Evolutionary conservation across 805 yeast species (phyloP).

Genomic region (Hanseniaspora valbyensis): DNA sequence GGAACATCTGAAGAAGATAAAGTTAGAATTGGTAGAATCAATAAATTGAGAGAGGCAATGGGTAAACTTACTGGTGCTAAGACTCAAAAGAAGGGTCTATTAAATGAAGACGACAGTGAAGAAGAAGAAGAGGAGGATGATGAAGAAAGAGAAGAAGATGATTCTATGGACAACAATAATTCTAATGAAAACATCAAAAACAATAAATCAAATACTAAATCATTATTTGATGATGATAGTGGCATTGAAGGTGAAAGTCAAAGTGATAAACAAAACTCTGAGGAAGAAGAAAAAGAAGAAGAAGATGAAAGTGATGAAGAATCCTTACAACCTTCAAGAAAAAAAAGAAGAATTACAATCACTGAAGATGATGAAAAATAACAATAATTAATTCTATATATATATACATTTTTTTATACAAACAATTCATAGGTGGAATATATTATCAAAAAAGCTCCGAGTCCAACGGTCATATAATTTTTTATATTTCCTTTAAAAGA

Average conservation of each 20-base stretch:
- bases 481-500: slow-evolving; percentile 40
- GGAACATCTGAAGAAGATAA: neutral
- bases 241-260: too few species aligned
- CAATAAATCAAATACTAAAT: neutral
- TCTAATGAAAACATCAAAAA: slow-evolving; percentile 9
- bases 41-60: neutral
- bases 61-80: neutral
- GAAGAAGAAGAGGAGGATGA: neutral
- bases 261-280: neutral
- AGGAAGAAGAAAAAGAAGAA: slow-evolving; percentile 15
- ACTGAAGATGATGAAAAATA: neutral
- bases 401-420: slow-evolving; percentile 34
- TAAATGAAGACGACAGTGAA: slow-evolving; percentile 1
- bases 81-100: neutral
- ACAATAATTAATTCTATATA: neutral
- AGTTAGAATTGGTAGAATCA: neutral
- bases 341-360: neutral
- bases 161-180: too few species aligned
- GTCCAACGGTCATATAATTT: slow-evolving; percentile 47
- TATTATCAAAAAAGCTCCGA: slow-evolving; percentile 70
- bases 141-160: neutral
- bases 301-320: neutral
- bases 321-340: neutral
- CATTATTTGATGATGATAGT: slow-evolving; percentile 8
- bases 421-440: slow-evolving; percentile 50